phyloP scores from a whole-genome alignment of 305 asterid species.

The Fraxinus latifolia region DNA sequence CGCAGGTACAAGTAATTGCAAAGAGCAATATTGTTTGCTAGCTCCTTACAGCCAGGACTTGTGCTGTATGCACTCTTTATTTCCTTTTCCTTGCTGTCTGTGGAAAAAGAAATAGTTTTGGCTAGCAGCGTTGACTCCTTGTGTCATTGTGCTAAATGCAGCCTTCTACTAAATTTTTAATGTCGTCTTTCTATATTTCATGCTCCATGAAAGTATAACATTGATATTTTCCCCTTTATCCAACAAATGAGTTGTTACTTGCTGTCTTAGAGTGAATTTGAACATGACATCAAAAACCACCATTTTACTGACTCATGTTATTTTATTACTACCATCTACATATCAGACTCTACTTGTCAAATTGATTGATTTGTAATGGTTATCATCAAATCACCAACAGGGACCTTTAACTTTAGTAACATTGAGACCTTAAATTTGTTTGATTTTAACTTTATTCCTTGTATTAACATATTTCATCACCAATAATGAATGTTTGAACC shows the following conservation, averaged over 20 bases:
- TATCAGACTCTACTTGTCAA: slow-evolving; percentile 9
- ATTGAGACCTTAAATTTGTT: slow-evolving; percentile 8
- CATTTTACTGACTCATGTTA: not conserved
- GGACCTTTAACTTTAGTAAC: slow-evolving; percentile 6
- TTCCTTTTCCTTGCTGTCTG: not conserved
- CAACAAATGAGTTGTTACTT: not conserved
- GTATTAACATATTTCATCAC: not conserved
- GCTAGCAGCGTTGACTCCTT: not conserved
- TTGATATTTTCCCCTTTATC: not conserved
- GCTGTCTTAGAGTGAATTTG: not conserved
- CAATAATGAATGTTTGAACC: slow-evolving; percentile 18
- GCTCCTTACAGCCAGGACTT: not conserved
- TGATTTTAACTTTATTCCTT: slow-evolving; percentile 7
- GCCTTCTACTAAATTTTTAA: not conserved
- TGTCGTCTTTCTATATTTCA: not conserved
- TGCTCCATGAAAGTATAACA: not conserved
- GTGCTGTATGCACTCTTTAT: not conserved
- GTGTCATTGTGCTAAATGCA: not conserved
- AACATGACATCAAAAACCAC: not conserved
- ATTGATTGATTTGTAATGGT: not conserved
- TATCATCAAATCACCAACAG: slow-evolving; percentile 2
- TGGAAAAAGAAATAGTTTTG: not conserved
- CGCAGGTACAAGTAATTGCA: not conserved
- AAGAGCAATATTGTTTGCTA: not conserved
- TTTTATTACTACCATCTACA: slow-evolving; percentile 4